Conservation (phyloP, 192 early-diverging fungal species). For the Coemansia sp. region DNA sequence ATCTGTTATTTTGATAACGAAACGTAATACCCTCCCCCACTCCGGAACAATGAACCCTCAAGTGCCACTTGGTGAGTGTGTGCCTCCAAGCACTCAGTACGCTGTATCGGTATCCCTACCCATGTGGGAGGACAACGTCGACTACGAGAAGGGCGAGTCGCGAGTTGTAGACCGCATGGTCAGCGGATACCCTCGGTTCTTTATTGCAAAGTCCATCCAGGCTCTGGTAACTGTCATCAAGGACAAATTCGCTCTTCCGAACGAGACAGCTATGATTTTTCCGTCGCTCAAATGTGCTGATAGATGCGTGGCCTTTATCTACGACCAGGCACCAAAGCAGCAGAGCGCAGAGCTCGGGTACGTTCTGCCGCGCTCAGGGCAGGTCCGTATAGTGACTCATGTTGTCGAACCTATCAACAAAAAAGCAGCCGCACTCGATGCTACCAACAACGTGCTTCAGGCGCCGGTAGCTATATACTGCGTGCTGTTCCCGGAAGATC, state of each 20-base stretch:
- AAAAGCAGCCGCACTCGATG: constrained; percentile 35
- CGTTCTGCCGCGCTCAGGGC: constrained; percentile 21
- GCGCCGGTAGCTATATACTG: constrained; percentile 58
- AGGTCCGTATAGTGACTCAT: constrained; percentile 45
- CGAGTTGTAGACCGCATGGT: constrained; percentile 68
- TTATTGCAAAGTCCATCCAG: constrained; percentile 59
- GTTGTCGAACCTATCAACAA: constrained; percentile 35
- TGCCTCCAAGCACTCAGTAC: constrained; percentile 71
- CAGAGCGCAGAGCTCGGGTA: not conserved
- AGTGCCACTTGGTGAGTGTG: constrained; percentile 63
- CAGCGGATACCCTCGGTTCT: constrained; percentile 93
- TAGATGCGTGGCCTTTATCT: constrained; percentile 48
- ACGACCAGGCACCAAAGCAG: constrained; percentile 43
- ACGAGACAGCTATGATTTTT: constrained; percentile 71
- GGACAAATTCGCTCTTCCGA: constrained; percentile 62
- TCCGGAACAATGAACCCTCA: constrained; percentile 9
- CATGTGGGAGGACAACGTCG: constrained; percentile 85
- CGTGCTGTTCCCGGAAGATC: constrained; percentile 72
- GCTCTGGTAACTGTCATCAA: constrained; percentile 48
- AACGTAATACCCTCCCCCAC: not conserved
- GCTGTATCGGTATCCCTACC: constrained; percentile 92
- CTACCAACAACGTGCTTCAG: constrained; percentile 46
- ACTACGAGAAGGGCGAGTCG: constrained; percentile 86
- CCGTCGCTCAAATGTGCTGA: constrained; percentile 66
- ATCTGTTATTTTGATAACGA: not conserved